Percentiles rank a stretch among this genome's conserved stretches.
phyloP scores from a whole-genome alignment of 1,284 basidiomycete genomes.

The Cutaneotrichosporon sp. region DNA sequence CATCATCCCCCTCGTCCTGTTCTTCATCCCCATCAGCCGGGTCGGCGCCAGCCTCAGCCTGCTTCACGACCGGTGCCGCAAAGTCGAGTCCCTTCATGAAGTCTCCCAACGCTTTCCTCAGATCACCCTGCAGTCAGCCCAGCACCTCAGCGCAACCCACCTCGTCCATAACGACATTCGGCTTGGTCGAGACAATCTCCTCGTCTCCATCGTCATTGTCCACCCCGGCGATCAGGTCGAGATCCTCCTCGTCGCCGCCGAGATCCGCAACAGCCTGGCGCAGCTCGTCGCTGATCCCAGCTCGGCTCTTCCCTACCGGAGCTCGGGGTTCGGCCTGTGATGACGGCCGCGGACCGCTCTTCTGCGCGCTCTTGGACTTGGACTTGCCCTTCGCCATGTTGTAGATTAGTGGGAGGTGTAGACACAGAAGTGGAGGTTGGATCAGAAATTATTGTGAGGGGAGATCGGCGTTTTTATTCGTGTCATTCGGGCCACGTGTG shows the following conservation, averaged over 20 bases:
- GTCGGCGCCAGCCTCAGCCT: no score
- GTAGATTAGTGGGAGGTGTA: background rate
- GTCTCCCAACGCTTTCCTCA: conserved; percentile 57
- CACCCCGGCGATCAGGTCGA: conserved; percentile 52
- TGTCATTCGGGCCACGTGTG: conserved; percentile 1
- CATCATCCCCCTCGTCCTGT: conserved; percentile 28
- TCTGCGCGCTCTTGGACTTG: background rate
- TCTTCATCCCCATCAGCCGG: conserved; percentile 22
- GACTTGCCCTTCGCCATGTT: conserved; percentile 17
- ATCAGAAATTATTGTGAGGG: conserved; percentile 2
- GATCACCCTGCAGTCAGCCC: conserved; percentile 40
- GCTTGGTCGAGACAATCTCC: conserved; percentile 12
- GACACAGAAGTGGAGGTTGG: conserved; percentile 8
- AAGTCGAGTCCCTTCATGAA: conserved; percentile 60
- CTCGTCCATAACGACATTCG: conserved; percentile 29
- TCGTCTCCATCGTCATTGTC: conserved; percentile 48
- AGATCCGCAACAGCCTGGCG: conserved; percentile 51
- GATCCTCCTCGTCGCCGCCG: conserved; percentile 56
- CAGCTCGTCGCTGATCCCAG: conserved; percentile 33
- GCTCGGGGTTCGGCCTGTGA: no score
- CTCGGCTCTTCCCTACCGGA: background rate
- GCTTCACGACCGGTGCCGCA: no score
- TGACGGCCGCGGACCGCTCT: background rate
- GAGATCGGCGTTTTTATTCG: background rate
- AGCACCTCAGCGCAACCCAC: conserved; percentile 18